Evolutionary conservation across 1,139 yeast genomes (phyloP), one percentile per base, ranked within the genome.

Genomic region (Lodderomyces pseudojiufengensis): DNA sequence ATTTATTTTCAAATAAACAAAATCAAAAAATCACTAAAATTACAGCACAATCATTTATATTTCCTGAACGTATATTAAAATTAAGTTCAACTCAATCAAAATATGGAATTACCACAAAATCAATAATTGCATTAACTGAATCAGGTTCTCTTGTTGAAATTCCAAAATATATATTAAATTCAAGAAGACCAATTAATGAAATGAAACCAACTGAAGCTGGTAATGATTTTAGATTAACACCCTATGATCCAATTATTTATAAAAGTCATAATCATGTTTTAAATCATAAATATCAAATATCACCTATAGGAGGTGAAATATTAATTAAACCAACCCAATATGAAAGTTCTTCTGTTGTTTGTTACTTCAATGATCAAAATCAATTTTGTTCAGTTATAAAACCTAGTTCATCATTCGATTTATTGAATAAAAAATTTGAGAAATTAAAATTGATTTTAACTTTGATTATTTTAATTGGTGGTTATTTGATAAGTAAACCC

Each of bases 351-450:
- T 68, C 83, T 2, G 68, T 84, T 25, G 73, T 88, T 2, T 81
- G 94, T 45, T 73, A 77, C 16, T 63, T 74, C 36, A 87, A 86
- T 25, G 63, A 70, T 28, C 51, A 58, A 20, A 95, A 86, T 53
- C 59, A 84, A 14, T 90, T 84, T 61, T 85, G 90, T 54, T 81
- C 94, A 1, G 67, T 79, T 36, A 69, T 84, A 15, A 76, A 84
- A 37, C 97, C 97, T 1, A 86, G 96, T 0, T 75, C 76, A 37
- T 85, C 88, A 34, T 90, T 86, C 60, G 98, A 92, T 59, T 67
- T 80, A 41, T 72, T 88, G 51, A 73, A 80, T 31, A 66, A 72
- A 32, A 70, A 70, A 29, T 92, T 92, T 53, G 88, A 82, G 47
- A 83, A 78, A 50, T 52, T 64, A 11, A 83, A 81, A 49, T 72